A percentile compares a stretch with the other conserved stretches of the same genome.
Conservation (phyloP, 2,329 filamentous ascomycete species). For the Aspergillus ibericus region DNA sequence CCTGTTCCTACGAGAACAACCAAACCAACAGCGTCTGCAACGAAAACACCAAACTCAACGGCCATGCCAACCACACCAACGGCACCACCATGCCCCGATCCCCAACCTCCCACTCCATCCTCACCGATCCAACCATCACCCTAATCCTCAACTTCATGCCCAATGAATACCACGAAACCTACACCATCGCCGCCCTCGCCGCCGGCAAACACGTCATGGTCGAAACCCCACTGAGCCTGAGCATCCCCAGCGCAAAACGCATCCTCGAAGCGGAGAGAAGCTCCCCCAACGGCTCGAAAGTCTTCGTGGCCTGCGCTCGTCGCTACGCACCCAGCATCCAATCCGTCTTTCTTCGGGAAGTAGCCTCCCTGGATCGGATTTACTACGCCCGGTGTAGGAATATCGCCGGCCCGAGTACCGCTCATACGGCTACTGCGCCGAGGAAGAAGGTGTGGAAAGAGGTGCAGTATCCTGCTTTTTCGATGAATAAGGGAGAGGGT, state of each 20-base stretch:
- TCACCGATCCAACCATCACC: constrained; percentile 46
- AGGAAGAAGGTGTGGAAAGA: neutral
- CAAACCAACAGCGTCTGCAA: neutral
- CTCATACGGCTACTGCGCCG: constrained; percentile 18
- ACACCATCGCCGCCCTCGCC: constrained; percentile 54
- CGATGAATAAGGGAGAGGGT: neutral
- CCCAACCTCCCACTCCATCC: constrained; percentile 30
- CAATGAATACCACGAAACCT: constrained; percentile 57
- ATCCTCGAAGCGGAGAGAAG: constrained; percentile 53
- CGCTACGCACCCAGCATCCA: constrained; percentile 60
- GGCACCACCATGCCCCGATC: constrained; percentile 1
- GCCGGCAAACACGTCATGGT: constrained; percentile 59
- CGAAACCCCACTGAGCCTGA: constrained; percentile 60
- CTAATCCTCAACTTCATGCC: constrained; percentile 56
- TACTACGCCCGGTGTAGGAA: constrained; percentile 55
- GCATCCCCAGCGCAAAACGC: constrained; percentile 45
- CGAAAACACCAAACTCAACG: neutral
- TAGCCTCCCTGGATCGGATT: constrained; percentile 53
- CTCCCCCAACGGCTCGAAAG: constrained; percentile 40
- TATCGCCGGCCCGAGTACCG: constrained; percentile 56
- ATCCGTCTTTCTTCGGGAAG: constrained; percentile 54
- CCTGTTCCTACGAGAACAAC: neutral
- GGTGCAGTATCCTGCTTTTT: neutral
- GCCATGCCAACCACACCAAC: neutral
- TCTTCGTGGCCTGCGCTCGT: constrained; percentile 63